Conservation (phyloP, 2,329 filamentous ascomycete genomes). For the Beauveria medogensis region DNA sequence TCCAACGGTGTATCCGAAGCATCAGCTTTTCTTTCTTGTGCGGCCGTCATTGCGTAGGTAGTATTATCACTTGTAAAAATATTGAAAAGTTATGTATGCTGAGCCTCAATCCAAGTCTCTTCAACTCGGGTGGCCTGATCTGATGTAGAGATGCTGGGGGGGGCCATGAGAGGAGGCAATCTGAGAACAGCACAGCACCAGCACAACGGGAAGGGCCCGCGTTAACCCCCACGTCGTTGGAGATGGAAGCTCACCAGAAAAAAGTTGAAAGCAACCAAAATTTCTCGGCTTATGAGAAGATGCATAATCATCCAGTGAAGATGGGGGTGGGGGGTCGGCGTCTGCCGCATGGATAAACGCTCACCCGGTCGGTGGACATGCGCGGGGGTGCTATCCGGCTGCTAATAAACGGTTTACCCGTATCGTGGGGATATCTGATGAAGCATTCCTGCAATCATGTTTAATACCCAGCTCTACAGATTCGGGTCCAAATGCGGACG, state of each 20-base stretch:
- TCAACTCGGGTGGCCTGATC: background rate
- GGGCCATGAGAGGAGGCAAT: background rate
- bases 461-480: background rate
- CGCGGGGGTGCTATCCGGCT: background rate
- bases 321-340: background rate
- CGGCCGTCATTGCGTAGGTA: background rate
- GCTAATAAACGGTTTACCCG: background rate
- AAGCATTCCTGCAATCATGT: background rate
- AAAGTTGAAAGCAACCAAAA: too few relatives aligned
- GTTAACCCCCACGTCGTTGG: too few relatives aligned
- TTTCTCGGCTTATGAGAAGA: too few relatives aligned
- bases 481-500: background rate
- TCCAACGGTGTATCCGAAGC: slow-evolving; percentile 24
- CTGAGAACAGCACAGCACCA: too few relatives aligned
- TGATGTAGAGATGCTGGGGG: background rate
- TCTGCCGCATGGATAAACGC: background rate
- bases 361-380: background rate
- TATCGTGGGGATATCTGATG: background rate
- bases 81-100: background rate
- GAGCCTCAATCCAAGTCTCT: background rate
- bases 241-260: too few relatives aligned
- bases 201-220: background rate
- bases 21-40: background rate
- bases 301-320: too few relatives aligned
- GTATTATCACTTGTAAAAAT: background rate